Base-by-base conservation (phyloP, 1,284 basidiomycete species). In the Trametes sp. region DNA sequence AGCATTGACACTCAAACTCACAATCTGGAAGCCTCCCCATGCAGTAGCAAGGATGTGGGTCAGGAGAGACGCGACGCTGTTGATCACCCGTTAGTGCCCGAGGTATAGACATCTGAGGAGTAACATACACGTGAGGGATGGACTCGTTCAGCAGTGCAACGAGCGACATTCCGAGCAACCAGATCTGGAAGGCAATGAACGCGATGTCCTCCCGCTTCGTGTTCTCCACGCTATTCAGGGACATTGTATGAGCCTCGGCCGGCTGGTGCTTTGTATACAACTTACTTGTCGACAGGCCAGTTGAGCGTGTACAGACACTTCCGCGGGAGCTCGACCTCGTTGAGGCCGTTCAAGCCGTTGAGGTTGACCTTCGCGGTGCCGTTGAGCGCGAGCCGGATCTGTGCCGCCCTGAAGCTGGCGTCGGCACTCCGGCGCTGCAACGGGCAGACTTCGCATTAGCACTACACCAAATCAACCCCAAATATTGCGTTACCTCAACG, bases 121-220 rank as follows among this genome's bases (percentile, higher is more conserved):
- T 33, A 5, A 33, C 82, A 62, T 71, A 82, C 78, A 88, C 87
- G 67, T 94, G 92, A 6, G 91, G 91, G 58, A 93, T 90, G 0
- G 91, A 93, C 75, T 93, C 91, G 72, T 93, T 92, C 56, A 92
- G 75, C 50, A 93, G 76, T 5, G 91, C 92, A 49, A 92, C 88
- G 42, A 90, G 68, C 4, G 90, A 92, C 87, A 93, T 90, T 38
- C 88, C 90, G 24, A 93, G 77, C 1, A 92, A 85, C 92, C 92
- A 93, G 60, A 91, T 77, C 68, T 93, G 90, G 78, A 93, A 94
- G 11, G 82, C 81, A 53, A 93, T 87, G 73, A 93, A 92, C 16
- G 88, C 82, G 62, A 91, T 76, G 70, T 93, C 92, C 72, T 93
- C 90, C 26, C 92, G 87, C 71, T 90, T 85, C 23, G 89, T 91